phyloP scores from a whole-genome alignment of 305 asterid genomes.

The Fraxinus sp. region DNA sequence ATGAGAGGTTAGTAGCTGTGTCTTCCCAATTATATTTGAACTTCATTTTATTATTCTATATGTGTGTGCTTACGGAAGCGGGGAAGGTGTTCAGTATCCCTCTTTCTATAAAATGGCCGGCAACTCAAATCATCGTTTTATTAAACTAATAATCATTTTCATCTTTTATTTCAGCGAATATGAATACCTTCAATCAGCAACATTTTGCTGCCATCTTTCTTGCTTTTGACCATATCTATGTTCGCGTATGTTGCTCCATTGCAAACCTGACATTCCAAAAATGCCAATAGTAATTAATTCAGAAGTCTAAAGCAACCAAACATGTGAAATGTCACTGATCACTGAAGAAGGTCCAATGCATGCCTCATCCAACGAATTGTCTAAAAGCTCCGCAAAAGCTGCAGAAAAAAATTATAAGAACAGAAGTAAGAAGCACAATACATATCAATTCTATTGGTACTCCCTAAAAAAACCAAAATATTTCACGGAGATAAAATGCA shows the following conservation, averaged over 20 bases:
- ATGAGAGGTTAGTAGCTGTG: not conserved
- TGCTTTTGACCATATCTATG: slow-evolving; percentile 71
- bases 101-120: not conserved
- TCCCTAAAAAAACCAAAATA: slow-evolving; percentile 12
- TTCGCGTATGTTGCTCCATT: slow-evolving; percentile 80
- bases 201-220: slow-evolving; percentile 82
- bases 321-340: not conserved
- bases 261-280: slow-evolving; percentile 44
- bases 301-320: slow-evolving; percentile 20
- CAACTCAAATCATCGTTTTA: not conserved
- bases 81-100: not conserved
- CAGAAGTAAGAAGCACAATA: not conserved
- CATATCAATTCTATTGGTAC: slow-evolving; percentile 6
- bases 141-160: not conserved
- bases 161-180: not conserved
- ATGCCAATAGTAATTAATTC: slow-evolving; percentile 3
- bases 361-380: slow-evolving; percentile 91
- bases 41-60: slow-evolving; percentile 12
- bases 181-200: slow-evolving; percentile 71
- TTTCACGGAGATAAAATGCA: not conserved
- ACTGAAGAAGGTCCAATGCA: slow-evolving; percentile 7
- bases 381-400: slow-evolving; percentile 97
- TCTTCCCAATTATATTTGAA: not conserved
- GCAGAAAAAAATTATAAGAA: slow-evolving; percentile 31
- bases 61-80: not conserved